Evolutionary conservation across 2,329 filamentous ascomycete genomes (phyloP), one percentile per base, ranked within the genome.

Genomic region (Salinomyces thailandicus): DNA sequence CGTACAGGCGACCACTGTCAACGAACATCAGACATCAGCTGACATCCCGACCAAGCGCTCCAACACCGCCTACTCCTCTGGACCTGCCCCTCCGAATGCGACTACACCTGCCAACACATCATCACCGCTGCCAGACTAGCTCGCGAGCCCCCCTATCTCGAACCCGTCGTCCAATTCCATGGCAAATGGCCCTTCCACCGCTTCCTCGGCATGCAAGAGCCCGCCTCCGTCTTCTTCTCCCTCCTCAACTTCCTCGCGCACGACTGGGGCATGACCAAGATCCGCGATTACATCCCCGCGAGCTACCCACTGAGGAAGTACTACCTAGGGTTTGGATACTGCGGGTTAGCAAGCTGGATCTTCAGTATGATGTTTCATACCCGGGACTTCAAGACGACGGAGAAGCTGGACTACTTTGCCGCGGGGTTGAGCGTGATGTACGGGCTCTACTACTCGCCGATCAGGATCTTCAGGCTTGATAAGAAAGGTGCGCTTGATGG

Each of bases 171-270:
- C 38, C 91, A 98, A 64, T 98, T 87, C 69, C 86, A 98, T 66
- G 91, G 91, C 19, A 98, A 98, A 73, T 98, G 91, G 91, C 91
- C 91, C 26, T 98, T 98, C 65, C 71, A 79, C 60, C 83, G 91
- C 48, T 73, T 95, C 54, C 63, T 93, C 36, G 91, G 91, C 59
- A 81, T 94, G 68, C 91, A 98, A 65, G 91, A 98, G 66, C 86
- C 89, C 41, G 85, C 87, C 60, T 86, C 80, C 34, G 89, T 96
- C 48, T 68, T 95, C 55, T 98, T 95, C 71, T 93, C 84, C 47
- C 70, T 94, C 35, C 75, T 93, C 55, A 98, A 98, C 69, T 80
- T 91, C 54, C 73, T 80, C 49, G 89, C 87, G 11, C 91, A 98
- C 66, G 74, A 77, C 56, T 63, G 76, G 49, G 91, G 91, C 41